Conservation (phyloP, 1,284 basidiomycete genomes). For the Cystobasidium pallidum region DNA sequence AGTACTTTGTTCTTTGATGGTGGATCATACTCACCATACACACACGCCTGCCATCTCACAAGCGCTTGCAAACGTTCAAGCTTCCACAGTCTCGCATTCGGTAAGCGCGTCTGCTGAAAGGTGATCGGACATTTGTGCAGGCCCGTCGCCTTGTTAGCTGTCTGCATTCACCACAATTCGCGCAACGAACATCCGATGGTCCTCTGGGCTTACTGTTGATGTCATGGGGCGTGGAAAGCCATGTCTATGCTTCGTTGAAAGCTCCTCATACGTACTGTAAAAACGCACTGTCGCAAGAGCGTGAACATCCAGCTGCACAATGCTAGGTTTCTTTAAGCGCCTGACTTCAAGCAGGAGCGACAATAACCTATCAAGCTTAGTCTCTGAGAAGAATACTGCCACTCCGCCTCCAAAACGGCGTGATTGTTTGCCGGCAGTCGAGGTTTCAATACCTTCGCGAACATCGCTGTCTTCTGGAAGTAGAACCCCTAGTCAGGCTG, state of each 20-base stretch:
- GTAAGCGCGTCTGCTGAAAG: too few species aligned
- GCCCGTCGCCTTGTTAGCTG: too few species aligned
- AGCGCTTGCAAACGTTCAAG: too few species aligned
- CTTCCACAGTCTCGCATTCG: too few species aligned
- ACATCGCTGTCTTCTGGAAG: slow-evolving; percentile 3
- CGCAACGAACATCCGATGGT: too few species aligned
- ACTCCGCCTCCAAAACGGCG: not conserved
- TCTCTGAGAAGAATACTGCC: not conserved
- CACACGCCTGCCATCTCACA: too few species aligned
- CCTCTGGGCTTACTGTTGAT: too few species aligned
- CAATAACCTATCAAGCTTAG: not conserved
- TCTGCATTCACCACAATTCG: too few species aligned
- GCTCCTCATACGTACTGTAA: too few species aligned
- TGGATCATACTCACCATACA: too few species aligned
- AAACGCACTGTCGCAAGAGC: not conserved
- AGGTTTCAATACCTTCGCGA: not conserved
- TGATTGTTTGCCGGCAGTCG: not conserved
- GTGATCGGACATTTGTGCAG: too few species aligned
- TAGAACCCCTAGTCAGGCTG: not conserved
- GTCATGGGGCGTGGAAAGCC: not conserved
- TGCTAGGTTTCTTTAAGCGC: not conserved
- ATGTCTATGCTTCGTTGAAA: not conserved
- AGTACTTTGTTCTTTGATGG: too few species aligned
- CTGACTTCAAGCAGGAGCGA: not conserved
- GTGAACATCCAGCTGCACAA: not conserved